Evolutionary conservation across 768 basidiomycete species (phyloP), one percentile per base, ranked within the genome.

Genomic region (Boletus edulis): DNA sequence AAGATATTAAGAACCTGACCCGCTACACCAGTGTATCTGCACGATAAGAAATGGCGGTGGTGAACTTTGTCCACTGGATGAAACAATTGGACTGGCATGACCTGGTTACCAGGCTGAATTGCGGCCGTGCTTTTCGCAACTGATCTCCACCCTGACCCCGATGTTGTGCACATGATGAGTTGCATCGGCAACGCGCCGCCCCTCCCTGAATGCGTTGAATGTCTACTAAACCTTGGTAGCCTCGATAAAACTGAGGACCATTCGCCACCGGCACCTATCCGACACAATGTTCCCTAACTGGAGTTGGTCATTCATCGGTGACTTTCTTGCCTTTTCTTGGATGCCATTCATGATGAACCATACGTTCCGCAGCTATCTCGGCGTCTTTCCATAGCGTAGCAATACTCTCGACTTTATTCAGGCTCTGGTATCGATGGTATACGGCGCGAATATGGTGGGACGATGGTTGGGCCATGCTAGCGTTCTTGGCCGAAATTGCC

Each of bases 401-500:
- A 5, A 59, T 69, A 49, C 27, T 58, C n/a, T 53, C 41, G 3
- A 66, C 65, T 12, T 11, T 63, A 31, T 68, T 70, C 40, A 56
- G 67, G 38, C 51, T 65, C 38, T 59, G 57, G 52, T 70, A 61
- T 31, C 47, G 56, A 45, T 65, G 55, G 62, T 41, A 54, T 42
- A 61, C 40, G 18, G 43, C 29, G 6, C 66, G 44, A 6, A 27
- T 67, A 46, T 64, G 65, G 66, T 69, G 67, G 61, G 66, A 68
- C 22, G 68, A 68, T 35, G 61, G 46, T 5, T 63, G 58, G 58
- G 66, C 62, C 3, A 27, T 9, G 13, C 12, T 63, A 3, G 67
- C 66, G 5, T 42, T 61, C 15, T 40, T 59, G 41, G 55, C 55
- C 9, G 57, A 67, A 34, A 22, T 58, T 3, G 37, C 43, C 3